These are phyloP conservation scores for Epichloe hybrida DNA, from an alignment of 2,329 filamentous ascomycete species.

Conservation along the genomic window DNA sequence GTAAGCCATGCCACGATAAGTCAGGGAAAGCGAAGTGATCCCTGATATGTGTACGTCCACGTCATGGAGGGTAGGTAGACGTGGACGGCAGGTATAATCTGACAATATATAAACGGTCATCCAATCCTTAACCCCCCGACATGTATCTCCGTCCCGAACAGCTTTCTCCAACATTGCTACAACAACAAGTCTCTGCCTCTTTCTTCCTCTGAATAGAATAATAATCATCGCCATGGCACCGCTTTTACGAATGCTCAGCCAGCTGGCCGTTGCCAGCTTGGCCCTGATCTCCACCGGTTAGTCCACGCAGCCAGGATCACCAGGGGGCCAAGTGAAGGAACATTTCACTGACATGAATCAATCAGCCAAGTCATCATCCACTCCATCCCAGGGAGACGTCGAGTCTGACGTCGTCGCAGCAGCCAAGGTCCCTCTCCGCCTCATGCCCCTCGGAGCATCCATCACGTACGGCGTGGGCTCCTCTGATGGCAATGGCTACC, in stretches of 20 bases:
- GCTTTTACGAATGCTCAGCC: constrained; percentile 5
- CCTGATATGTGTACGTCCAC: too few species aligned
- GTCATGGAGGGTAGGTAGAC: too few species aligned
- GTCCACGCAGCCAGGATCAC: background rate
- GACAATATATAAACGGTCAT: too few species aligned
- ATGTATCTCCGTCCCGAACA: too few species aligned
- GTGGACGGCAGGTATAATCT: too few species aligned
- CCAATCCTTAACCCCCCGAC: too few species aligned
- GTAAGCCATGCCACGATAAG: too few species aligned
- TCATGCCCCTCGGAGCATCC: constrained; percentile 31
- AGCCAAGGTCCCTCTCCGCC: constrained; percentile 20
- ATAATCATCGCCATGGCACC: constrained; percentile 5
- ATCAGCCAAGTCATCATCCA: background rate
- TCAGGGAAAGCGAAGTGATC: too few species aligned
- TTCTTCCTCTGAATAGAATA: background rate
- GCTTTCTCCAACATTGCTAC: too few species aligned
- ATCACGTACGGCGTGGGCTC: constrained; percentile 26
- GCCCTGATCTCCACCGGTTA: constrained; percentile 9
- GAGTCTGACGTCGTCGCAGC: background rate
- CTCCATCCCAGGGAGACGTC: background rate
- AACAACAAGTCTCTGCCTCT: too few species aligned
- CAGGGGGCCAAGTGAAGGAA: background rate
- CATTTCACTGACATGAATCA: background rate
- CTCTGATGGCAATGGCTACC: constrained; percentile 26
- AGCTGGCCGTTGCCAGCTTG: constrained; percentile 13